A percentile compares a stretch with the other conserved stretches of the same genome.
These are phyloP conservation scores for Phytophthora lateralis DNA, from an alignment of 352 stramenopile species.

Conservation along the genomic window DNA sequence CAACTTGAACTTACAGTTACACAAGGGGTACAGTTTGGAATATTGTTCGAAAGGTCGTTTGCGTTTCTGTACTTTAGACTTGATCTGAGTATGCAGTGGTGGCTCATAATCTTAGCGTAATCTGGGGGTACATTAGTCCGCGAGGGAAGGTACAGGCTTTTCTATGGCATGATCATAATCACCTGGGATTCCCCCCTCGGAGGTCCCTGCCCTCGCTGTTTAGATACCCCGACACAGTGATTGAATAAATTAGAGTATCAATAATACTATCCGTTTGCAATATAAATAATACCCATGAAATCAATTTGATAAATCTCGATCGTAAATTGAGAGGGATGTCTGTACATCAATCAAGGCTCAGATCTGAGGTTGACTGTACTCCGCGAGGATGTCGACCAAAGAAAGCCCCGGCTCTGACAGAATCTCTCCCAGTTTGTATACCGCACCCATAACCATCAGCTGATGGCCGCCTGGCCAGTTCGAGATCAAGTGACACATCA, in stretches of 20 bases:
- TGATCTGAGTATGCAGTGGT: not conserved
- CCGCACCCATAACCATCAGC: conserved; percentile 5
- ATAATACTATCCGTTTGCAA: too few relatives aligned
- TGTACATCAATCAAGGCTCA: too few relatives aligned
- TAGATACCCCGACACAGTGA: too few relatives aligned
- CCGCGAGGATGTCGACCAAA: conserved; percentile 6
- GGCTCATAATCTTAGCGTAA: not conserved
- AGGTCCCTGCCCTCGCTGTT: too few relatives aligned
- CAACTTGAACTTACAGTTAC: conserved; percentile 10
- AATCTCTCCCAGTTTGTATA: conserved; percentile 13
- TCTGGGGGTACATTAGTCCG: conserved; percentile 5
- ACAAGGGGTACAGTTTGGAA: not conserved
- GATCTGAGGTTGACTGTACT: conserved; percentile 6
- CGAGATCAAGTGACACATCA: conserved; percentile 26
- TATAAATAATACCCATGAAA: too few relatives aligned
- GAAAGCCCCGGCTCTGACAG: not conserved
- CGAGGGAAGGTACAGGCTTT: conserved; percentile 14
- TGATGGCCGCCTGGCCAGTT: not conserved
- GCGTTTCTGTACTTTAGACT: not conserved
- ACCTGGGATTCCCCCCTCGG: conserved; percentile 12
- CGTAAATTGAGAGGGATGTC: too few relatives aligned
- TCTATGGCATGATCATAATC: conserved; percentile 8
- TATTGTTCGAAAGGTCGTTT: not conserved
- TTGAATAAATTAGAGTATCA: too few relatives aligned
- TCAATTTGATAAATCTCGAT: too few relatives aligned